phyloP scores from a whole-genome alignment of 75 land plant genomes.

The Chamaecyparis obtusa region DNA sequence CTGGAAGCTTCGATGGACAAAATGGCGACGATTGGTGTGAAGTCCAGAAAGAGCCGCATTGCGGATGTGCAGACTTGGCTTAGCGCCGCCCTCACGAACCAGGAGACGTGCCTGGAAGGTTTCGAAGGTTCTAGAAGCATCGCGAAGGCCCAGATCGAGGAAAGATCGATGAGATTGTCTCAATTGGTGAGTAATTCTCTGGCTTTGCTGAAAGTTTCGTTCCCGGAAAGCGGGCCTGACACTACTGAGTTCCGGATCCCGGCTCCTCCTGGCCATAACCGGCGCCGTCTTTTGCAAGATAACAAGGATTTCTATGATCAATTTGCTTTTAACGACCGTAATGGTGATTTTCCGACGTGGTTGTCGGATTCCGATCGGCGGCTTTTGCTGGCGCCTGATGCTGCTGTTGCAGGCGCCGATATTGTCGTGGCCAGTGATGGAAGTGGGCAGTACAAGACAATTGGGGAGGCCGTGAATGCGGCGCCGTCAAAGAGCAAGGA shows the following conservation, averaged over 20 bases:
- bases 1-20: background rate
- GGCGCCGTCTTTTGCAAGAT: background rate
- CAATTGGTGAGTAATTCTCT: constrained; percentile 6
- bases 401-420: background rate
- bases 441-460: constrained; percentile 20
- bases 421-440: constrained; percentile 37
- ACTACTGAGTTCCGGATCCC: background rate
- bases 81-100: constrained; percentile 37
- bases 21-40: background rate
- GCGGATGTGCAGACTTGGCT: constrained; percentile 32
- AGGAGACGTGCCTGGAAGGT: constrained; percentile 27
- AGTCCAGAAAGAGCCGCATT: background rate
- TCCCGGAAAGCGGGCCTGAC: background rate
- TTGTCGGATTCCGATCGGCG: background rate
- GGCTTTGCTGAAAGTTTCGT: background rate
- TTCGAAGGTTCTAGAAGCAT: constrained; percentile 2
- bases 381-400: constrained; percentile 2
- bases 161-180: background rate
- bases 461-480: constrained; percentile 20
- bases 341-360: constrained; percentile 11
- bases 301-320: background rate
- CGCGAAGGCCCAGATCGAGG: too few relatives aligned
- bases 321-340: background rate
- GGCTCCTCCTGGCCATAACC: background rate
- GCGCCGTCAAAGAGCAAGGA: constrained; percentile 17